Base-by-base conservation (phyloP, 2,329 filamentous ascomycete genomes). In the Trichoderma hamatum region DNA sequence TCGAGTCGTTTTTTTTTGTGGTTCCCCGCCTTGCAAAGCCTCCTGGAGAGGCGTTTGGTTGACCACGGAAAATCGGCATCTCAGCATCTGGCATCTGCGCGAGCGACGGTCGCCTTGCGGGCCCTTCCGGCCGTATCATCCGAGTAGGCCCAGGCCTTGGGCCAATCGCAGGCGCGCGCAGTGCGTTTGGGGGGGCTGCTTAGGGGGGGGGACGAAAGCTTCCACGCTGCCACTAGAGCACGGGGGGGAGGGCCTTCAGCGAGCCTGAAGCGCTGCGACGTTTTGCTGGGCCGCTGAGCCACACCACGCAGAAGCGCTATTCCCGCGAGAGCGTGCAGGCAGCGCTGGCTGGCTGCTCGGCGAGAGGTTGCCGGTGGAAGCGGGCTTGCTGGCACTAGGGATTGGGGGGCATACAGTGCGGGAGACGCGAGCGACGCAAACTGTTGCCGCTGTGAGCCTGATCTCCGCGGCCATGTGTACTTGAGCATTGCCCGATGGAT, bases 41-140 rank as follows among this genome's bases (percentile, higher is more conserved):
- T 60, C 65, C 30, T 24, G 11, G 59, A 51, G 65, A 52, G 30
- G 43, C 36, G 43, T 60, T 43, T 68, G 56, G 65, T 32, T 68
- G 34, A 62, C 24, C 56, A 68, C 65, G 65, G 65, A 68, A 68
- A 68, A 68, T 49, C 65, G 65, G 65, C 65, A 68, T 67, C 64
- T 46, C 28, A 51, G 64, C 54, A 67, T 68, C 65, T 68, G 65
- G 65, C 56, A 61, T 68, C 65, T 68, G 56, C 34, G 65, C 26
- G 32, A 61, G 65, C 39, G 65, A 61, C 65, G 55, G 56, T 67
- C 65, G 65, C 65, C 65, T 61, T 68, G 65, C 65, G 65, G 65
- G 65, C 65, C 65, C 65, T 61, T 68, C 65, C 65, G 65, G 65
- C 65, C 65, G 65, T 36, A 67, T 68, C 56, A 68, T 68, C 65